phyloP scores from a whole-genome alignment of 192 early-diverging fungal species.

The Umbelopsis sp. region DNA sequence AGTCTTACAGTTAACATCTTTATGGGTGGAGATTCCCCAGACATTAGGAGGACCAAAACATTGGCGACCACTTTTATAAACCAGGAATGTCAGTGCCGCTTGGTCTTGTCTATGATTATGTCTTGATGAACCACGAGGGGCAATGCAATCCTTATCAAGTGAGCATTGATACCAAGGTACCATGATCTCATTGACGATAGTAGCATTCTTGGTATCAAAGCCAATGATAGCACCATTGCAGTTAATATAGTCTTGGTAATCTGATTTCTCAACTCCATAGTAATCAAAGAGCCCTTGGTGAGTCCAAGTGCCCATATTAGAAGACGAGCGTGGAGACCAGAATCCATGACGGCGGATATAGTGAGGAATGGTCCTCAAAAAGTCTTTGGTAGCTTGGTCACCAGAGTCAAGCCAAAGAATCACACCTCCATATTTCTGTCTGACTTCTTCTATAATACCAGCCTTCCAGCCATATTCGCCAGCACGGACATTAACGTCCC shows the following conservation, averaged over 20 bases:
- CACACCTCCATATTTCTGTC: conserved; percentile 43
- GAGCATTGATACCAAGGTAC: conserved; percentile 49
- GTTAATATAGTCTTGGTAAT: conserved; percentile 40
- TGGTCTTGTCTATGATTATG: conserved; percentile 59
- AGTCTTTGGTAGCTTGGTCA: conserved; percentile 46
- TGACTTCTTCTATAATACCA: conserved; percentile 51
- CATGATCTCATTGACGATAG: conserved; percentile 39
- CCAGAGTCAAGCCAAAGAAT: conserved; percentile 57
- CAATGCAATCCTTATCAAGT: conserved; percentile 49
- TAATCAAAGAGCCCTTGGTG: conserved; percentile 50
- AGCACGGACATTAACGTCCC: conserved; percentile 47
- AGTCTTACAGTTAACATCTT: conserved; percentile 46
- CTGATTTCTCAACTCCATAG: conserved; percentile 33
- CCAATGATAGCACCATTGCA: conserved; percentile 51
- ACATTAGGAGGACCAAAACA: conserved; percentile 28
- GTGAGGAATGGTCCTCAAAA: conserved; percentile 43
- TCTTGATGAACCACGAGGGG: conserved; percentile 46
- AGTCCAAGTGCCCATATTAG: conserved; percentile 43
- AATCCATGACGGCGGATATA: conserved; percentile 43
- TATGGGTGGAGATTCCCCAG: conserved; percentile 31
- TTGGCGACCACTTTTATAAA: conserved; percentile 33
- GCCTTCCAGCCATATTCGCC: conserved; percentile 63
- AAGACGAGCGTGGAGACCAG: conserved; percentile 47
- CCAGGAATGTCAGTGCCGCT: conserved; percentile 50
- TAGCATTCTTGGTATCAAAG: conserved; percentile 42